Base-by-base conservation (phyloP, 306 rosid genomes). In the Delonix regia region DNA sequence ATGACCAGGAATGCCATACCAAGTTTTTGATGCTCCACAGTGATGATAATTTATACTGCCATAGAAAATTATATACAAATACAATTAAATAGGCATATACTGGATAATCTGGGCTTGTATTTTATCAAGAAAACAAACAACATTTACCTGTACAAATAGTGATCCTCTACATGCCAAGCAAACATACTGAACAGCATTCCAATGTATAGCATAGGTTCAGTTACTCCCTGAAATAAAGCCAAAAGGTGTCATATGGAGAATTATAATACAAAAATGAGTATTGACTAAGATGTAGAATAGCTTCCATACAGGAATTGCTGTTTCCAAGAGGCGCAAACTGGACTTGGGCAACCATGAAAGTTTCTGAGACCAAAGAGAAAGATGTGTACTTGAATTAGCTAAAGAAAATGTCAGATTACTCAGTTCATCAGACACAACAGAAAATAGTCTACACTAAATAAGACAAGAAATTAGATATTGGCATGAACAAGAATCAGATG, bases 111-210 rank as follows among this genome's bases (percentile, higher is more conserved):
- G 53, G 34, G 80, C 64, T 60, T 68, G 69, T 13, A 5, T 66
- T 57, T 36, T 24, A 67, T 30, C 28, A 44, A 9, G 36, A 39
- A 44, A 42, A 38, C 56, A 39, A 64, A 22, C 33, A 71, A 66
- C 67, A 53, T 13, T 51, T 85, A 93, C 99, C 99, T 96, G 84
- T 96, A 93, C 86, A 96, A 76, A 81, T 85, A 96, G 85, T 93
- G 98, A 86, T 96, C 99, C 80, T 96, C 98, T 83, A 93, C 99
- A 18, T 96, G 98, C 99, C 99, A 96, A 28, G 98, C 99, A 87
- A 96, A 96, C 90, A 96, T 81, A 69, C 99, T 96, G 77, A 96
- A 96, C 52, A 96, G 86, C 98, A 96, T 96, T 77, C 98, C 98
- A 81, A 96, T 89, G 89, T 96, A 96, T 22, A 96, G 86, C 99